phyloP scores from a whole-genome alignment of 345 rosid genomes.

The Draba incana region DNA sequence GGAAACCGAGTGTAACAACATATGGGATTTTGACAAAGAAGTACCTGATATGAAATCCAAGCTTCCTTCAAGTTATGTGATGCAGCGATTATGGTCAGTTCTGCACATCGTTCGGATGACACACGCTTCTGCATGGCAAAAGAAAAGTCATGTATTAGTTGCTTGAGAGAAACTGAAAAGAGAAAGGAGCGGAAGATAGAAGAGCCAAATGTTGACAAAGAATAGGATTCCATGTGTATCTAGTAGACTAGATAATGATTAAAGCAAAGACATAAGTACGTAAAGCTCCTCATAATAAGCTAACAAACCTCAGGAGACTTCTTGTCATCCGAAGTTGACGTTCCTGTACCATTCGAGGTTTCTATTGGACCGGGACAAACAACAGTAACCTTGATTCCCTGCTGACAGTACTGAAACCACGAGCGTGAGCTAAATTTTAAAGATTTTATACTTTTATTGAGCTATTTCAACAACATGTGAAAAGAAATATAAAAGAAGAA shows the following conservation, averaged over 20 bases:
- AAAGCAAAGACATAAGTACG: not conserved
- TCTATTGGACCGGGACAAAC: constrained; percentile 96
- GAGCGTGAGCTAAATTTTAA: too few relatives aligned
- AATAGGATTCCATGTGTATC: constrained; percentile 9
- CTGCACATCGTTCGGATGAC: constrained; percentile 85
- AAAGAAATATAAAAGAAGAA: not conserved
- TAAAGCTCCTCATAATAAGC: constrained; percentile 3
- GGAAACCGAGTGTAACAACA: not conserved
- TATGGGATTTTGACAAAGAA: constrained; percentile 12
- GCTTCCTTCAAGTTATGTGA: constrained; percentile 87
- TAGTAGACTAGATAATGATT: not conserved
- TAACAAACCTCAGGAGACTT: constrained; percentile 55
- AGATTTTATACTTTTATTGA: not conserved
- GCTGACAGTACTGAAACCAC: constrained; percentile 62
- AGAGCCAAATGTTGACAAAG: not conserved
- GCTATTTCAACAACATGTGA: not conserved
- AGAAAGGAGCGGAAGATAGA: not conserved
- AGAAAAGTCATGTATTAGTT: constrained; percentile 8
- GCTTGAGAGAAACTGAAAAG: constrained; percentile 5
- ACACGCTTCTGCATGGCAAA: constrained; percentile 63
- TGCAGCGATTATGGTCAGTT: constrained; percentile 78
- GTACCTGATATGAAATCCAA: constrained; percentile 96
- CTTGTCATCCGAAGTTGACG: constrained; percentile 52
- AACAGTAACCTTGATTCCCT: constrained; percentile 88
- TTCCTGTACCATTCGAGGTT: constrained; percentile 65